Evolutionary conservation across 352 stramenopile species (phyloP).

Genomic region (Discostella stelligera): DNA sequence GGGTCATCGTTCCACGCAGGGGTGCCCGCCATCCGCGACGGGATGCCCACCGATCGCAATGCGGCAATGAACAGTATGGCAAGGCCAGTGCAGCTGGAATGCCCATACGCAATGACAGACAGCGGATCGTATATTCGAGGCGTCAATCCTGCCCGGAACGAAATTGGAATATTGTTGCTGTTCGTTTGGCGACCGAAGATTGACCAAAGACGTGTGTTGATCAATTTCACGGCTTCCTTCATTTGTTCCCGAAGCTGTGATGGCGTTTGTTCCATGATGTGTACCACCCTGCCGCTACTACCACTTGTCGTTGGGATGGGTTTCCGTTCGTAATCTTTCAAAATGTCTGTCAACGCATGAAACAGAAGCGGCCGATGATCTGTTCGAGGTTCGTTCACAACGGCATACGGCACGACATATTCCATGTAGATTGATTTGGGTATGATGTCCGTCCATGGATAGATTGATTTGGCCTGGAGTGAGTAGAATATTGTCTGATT

Average conservation of each 20-base stretch:
- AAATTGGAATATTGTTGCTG: conserved; percentile 45
- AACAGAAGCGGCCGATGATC: conserved; percentile 73
- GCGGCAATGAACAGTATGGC: conserved; percentile 73
- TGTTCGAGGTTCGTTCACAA: conserved; percentile 74
- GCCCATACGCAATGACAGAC: conserved; percentile 72
- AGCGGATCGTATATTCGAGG: conserved; percentile 81
- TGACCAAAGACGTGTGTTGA: conserved; percentile 67
- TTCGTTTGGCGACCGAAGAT: conserved; percentile 19
- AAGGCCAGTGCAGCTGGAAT: conserved; percentile 80
- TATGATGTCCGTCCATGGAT: conserved; percentile 65
- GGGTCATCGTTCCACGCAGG: conserved; percentile 76
- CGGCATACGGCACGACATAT: conserved; percentile 77
- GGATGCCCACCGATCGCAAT: conserved; percentile 69
- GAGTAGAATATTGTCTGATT: conserved; percentile 62
- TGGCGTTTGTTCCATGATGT: background rate
- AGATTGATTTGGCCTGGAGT: conserved; percentile 59
- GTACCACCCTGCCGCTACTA: background rate
- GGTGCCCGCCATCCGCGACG: conserved; percentile 74
- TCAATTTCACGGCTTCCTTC: conserved; percentile 55
- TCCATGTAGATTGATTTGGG: conserved; percentile 70
- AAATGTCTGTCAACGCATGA: conserved; percentile 24
- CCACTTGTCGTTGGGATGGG: background rate
- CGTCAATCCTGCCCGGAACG: conserved; percentile 66
- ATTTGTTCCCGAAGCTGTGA: conserved; percentile 19
- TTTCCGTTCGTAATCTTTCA: conserved; percentile 23